These are phyloP conservation scores for Trametes villosa DNA, from an alignment of 768 basidiomycete species.

Conservation along the genomic window DNA sequence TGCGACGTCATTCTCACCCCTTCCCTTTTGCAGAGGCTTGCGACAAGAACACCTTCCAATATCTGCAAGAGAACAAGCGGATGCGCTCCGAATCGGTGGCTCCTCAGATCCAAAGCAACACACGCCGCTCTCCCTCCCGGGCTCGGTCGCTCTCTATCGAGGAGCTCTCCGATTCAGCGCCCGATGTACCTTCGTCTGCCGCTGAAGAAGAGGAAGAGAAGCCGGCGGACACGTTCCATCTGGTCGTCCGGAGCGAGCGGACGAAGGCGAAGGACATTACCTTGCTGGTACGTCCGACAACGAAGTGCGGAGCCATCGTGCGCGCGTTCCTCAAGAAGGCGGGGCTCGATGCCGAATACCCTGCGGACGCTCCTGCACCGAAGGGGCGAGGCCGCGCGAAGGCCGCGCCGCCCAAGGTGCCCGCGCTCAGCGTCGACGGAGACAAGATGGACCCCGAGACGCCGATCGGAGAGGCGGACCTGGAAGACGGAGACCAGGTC, in stretches of 20 bases:
- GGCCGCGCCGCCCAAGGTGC: constrained; percentile 42
- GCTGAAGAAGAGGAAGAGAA: constrained; percentile 35
- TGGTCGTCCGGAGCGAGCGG: constrained; percentile 63
- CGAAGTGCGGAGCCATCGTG: constrained; percentile 77
- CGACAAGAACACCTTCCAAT: constrained; percentile 63
- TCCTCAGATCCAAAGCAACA: constrained; percentile 16
- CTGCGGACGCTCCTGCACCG: constrained; percentile 28
- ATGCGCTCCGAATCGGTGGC: constrained; percentile 31
- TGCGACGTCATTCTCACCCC: constrained; percentile 1
- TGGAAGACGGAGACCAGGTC: constrained; percentile 82
- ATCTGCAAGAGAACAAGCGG: constrained; percentile 51
- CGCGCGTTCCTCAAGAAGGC: constrained; percentile 75
- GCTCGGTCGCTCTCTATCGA: constrained; percentile 20
- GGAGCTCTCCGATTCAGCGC: constrained; percentile 26
- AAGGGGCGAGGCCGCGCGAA: constrained; percentile 40
- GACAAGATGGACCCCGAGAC: constrained; percentile 64
- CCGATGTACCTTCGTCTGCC: constrained; percentile 21
- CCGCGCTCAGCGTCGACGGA: constrained; percentile 67
- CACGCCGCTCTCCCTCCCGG: constrained; percentile 14
- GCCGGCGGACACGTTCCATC: constrained; percentile 58
- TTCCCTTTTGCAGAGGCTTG: constrained; percentile 57
- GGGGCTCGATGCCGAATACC: constrained; percentile 59
- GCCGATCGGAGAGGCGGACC: constrained; percentile 66
- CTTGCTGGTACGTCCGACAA: constrained; percentile 72
- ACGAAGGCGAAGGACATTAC: constrained; percentile 61